These are phyloP conservation scores for Rhododendron williamsianum DNA, from an alignment of 148 eudicot genomes.

Conservation along the genomic window DNA sequence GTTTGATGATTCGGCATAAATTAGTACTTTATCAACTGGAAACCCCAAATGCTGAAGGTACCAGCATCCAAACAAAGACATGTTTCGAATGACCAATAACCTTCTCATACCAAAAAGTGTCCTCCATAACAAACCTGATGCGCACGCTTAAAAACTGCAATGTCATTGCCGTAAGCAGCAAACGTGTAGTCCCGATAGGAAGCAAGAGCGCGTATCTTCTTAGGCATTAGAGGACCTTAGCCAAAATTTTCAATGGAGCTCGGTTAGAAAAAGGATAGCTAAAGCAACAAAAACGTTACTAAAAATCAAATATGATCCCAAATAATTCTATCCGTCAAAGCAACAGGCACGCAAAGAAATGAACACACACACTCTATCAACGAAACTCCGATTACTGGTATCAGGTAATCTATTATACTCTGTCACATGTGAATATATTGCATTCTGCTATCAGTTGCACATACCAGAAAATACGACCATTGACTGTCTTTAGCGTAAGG, in stretches of 20 bases:
- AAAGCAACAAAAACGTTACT: neutral
- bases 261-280: neutral
- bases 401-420: neutral
- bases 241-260: neutral
- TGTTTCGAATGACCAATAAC: neutral
- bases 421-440: neutral
- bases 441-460: neutral
- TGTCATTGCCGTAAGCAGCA: slow-evolving; percentile 80
- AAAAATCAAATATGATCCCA: neutral
- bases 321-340: neutral
- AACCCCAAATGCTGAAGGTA: neutral
- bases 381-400: neutral
- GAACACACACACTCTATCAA: neutral
- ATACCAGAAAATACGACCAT: neutral
- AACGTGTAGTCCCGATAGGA: slow-evolving; percentile 93
- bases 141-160: slow-evolving; percentile 92
- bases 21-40: neutral
- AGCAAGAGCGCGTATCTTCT: slow-evolving; percentile 92
- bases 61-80: slow-evolving; percentile 7
- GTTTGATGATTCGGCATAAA: neutral
- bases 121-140: slow-evolving; percentile 56
- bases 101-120: neutral
- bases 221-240: slow-evolving; percentile 92
- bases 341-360: neutral
- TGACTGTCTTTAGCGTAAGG: neutral